These are phyloP conservation scores for Hyphopichia wangnamkhiaoensis DNA, from an alignment of 1,139 yeast genomes.

Conservation along the genomic window DNA sequence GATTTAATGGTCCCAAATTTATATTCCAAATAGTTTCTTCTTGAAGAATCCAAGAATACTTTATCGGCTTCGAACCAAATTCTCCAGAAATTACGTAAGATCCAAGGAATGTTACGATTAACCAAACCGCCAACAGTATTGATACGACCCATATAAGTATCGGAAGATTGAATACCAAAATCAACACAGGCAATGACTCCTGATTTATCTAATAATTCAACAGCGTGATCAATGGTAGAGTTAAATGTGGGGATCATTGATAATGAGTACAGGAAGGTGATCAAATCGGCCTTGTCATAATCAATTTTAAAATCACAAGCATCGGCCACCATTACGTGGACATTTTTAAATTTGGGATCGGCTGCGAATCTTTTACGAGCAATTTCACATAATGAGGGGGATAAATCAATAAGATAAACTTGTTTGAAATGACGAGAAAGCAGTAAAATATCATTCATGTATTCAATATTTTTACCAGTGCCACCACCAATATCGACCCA, in stretches of 20 bases:
- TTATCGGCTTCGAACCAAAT: slow-evolving; percentile 86
- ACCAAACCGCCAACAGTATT: slow-evolving; percentile 74
- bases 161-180: slow-evolving; percentile 73
- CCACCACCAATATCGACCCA: slow-evolving; percentile 92
- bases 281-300: slow-evolving; percentile 50
- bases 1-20: slow-evolving; percentile 79
- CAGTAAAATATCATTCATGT: slow-evolving; percentile 60
- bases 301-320: slow-evolving; percentile 68
- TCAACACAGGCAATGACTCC: slow-evolving; percentile 74
- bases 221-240: slow-evolving; percentile 74
- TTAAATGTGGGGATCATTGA: slow-evolving; percentile 86
- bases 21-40: slow-evolving; percentile 82
- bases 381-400: slow-evolving; percentile 73
- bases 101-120: slow-evolving; percentile 74
- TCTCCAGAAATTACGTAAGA: slow-evolving; percentile 79
- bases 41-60: slow-evolving; percentile 74
- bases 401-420: slow-evolving; percentile 70
- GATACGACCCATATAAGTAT: slow-evolving; percentile 67
- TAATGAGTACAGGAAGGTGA: slow-evolving; percentile 76
- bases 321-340: slow-evolving; percentile 70
- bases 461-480: slow-evolving; percentile 79
- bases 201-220: slow-evolving; percentile 49
- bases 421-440: slow-evolving; percentile 57
- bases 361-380: slow-evolving; percentile 59
- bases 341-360: slow-evolving; percentile 55